Evolutionary conservation across 352 stramenopile genomes (phyloP).

Genomic region (Phytophthora gonapodyides): DNA sequence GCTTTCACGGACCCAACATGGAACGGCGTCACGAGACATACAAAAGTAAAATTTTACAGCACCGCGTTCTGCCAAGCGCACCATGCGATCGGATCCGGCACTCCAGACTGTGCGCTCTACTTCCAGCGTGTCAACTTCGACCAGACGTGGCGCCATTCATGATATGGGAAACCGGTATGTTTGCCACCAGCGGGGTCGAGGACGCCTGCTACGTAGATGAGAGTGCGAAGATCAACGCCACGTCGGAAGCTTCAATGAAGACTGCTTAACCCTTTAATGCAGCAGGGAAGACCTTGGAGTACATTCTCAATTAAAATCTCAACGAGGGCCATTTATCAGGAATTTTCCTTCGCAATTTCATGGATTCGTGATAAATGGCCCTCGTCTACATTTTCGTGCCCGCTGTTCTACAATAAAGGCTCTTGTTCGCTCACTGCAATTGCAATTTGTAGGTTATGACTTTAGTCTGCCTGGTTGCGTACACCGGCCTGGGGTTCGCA

Average conservation of each 20-base stretch:
- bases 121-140: conserved; percentile 16
- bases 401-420: too few relatives aligned
- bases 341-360: too few relatives aligned
- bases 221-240: not conserved
- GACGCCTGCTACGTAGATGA: conserved; percentile 11
- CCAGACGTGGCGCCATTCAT: conserved; percentile 12
- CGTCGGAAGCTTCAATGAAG: not conserved
- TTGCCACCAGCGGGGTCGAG: conserved; percentile 1
- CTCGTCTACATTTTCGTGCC: too few relatives aligned
- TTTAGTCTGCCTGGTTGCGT: too few relatives aligned
- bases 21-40: conserved; percentile 13
- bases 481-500: too few relatives aligned
- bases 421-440: too few relatives aligned
- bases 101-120: conserved; percentile 15
- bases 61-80: conserved; percentile 6
- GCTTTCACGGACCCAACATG: conserved; percentile 10
- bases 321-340: too few relatives aligned
- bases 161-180: conserved; percentile 13
- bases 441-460: too few relatives aligned
- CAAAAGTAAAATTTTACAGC: conserved; percentile 21
- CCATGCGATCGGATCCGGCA: conserved; percentile 11
- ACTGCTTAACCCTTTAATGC: not conserved
- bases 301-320: too few relatives aligned
- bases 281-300: too few relatives aligned
- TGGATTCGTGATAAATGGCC: too few relatives aligned